These are phyloP conservation scores for Rhizopogon vulgaris DNA, from an alignment of 768 basidiomycete species.

Conservation along the genomic window DNA sequence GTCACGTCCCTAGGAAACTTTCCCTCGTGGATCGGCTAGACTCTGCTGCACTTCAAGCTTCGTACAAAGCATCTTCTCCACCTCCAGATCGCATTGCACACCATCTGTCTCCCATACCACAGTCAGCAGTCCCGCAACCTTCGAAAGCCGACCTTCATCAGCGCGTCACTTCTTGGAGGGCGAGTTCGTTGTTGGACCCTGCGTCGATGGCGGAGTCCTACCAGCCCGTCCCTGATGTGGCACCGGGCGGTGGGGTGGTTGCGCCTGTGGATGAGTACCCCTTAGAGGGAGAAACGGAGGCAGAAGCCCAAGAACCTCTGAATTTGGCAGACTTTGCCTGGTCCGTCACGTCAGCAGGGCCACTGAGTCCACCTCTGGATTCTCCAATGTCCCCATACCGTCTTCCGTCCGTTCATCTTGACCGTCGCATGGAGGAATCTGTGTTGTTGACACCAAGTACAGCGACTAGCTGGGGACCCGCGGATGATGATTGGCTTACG, in stretches of 20 bases:
- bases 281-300: slow-evolving; percentile 6
- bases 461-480: slow-evolving; percentile 50
- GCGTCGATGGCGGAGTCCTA: slow-evolving; percentile 37
- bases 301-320: slow-evolving; percentile 24
- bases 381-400: slow-evolving; percentile 33
- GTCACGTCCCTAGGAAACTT: slow-evolving; percentile 59
- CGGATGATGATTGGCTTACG: slow-evolving; percentile 35
- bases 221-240: slow-evolving; percentile 9
- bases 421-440: slow-evolving; percentile 48
- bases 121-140: slow-evolving; percentile 52
- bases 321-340: slow-evolving; percentile 63
- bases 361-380: slow-evolving; percentile 37
- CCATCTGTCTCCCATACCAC: slow-evolving; percentile 53
- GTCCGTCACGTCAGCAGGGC: slow-evolving; percentile 68
- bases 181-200: slow-evolving; percentile 44
- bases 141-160: slow-evolving; percentile 47
- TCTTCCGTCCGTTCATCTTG: slow-evolving; percentile 51
- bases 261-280: slow-evolving; percentile 20
- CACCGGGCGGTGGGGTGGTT: slow-evolving; percentile 6
- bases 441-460: slow-evolving; percentile 41
- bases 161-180: slow-evolving; percentile 64
- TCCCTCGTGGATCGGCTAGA: slow-evolving; percentile 67
- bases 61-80: slow-evolving; percentile 23
- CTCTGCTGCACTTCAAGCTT: slow-evolving; percentile 30
- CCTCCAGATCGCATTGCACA: slow-evolving; percentile 24